Conservation (phyloP, 208 protist genomes). For the Angomonas ambiguus region DNA sequence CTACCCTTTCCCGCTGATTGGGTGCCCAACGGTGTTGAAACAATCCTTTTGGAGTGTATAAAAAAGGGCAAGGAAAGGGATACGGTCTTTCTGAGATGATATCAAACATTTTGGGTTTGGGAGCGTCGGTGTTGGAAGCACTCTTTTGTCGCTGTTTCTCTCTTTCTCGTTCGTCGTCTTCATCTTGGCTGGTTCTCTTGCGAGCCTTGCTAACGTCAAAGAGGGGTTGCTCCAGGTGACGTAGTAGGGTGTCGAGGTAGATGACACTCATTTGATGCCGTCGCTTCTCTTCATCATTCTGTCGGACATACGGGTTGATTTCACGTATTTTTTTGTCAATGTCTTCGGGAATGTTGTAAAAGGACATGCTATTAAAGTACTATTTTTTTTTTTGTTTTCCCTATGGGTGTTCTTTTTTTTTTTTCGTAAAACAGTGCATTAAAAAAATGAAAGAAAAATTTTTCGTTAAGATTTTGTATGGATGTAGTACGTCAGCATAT, state of each 20-base stretch:
- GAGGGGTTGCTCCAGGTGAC: constrained; percentile 17
- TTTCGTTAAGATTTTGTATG: too few species aligned
- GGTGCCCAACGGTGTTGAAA: constrained; percentile 7
- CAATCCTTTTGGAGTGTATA: constrained; percentile 25
- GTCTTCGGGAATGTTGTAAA: constrained; percentile 26
- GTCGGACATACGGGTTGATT: neutral
- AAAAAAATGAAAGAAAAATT: neutral
- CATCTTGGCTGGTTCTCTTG: neutral
- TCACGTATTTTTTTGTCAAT: constrained; percentile 1
- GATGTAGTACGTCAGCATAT: too few species aligned
- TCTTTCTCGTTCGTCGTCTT: constrained; percentile 1
- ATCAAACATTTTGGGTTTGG: neutral
- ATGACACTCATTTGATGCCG: neutral
- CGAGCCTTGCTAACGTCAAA: too few species aligned
- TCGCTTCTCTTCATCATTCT: neutral
- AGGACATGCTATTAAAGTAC: constrained; percentile 22
- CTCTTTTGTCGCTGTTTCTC: neutral
- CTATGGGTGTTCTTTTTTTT: neutral
- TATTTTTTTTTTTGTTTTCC: constrained; percentile 1
- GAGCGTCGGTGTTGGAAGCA: neutral
- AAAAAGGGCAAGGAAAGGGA: constrained; percentile 54
- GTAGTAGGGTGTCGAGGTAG: constrained; percentile 23
- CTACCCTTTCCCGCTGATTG: neutral
- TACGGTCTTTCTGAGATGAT: constrained; percentile 17
- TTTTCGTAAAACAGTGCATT: neutral